Percentiles rank a stretch among this genome's conserved stretches.
Conservation (phyloP, 306 rosid genomes). For the Hippophae gyantsensis region DNA sequence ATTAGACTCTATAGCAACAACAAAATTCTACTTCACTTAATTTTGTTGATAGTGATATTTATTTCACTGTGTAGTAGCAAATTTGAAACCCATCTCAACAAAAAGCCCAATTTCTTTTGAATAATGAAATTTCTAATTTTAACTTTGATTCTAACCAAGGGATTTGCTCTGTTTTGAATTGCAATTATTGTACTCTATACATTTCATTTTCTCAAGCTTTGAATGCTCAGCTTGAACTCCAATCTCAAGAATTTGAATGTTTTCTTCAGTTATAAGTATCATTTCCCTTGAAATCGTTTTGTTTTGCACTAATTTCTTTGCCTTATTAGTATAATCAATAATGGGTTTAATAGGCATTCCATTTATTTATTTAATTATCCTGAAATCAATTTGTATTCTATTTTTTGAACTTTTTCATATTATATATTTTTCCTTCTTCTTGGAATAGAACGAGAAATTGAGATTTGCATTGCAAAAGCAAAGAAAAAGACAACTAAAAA, state of each 20-base stretch:
- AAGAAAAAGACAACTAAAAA: slow-evolving; percentile 21
- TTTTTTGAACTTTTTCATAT: background rate
- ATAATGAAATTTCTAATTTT: slow-evolving; percentile 3
- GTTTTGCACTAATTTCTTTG: too few relatives aligned
- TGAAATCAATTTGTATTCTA: background rate
- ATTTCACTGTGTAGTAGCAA: too few relatives aligned
- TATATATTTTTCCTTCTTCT: background rate
- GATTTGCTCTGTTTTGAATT: slow-evolving; percentile 6
- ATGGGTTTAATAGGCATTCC: too few relatives aligned
- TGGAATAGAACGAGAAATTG: slow-evolving; percentile 27
- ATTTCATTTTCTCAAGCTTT: slow-evolving; percentile 15
- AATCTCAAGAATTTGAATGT: slow-evolving; percentile 31
- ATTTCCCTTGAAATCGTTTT: background rate
- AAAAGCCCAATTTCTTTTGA: slow-evolving; percentile 6
- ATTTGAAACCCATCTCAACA: slow-evolving; percentile 17
- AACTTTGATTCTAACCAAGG: slow-evolving; percentile 14
- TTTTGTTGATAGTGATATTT: too few relatives aligned
- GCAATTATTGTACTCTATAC: slow-evolving; percentile 4
- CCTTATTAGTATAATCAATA: too few relatives aligned
- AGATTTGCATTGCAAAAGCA: slow-evolving; percentile 35
- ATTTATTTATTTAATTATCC: too few relatives aligned
- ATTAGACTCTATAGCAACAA: slow-evolving; percentile 8
- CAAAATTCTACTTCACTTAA: too few relatives aligned
- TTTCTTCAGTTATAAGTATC: slow-evolving; percentile 37
- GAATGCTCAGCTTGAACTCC: slow-evolving; percentile 27